A percentile compares a stretch with the other conserved stretches of the same genome.
phyloP scores from a whole-genome alignment of 306 rosid genomes.

The Acacia crassicarpa region DNA sequence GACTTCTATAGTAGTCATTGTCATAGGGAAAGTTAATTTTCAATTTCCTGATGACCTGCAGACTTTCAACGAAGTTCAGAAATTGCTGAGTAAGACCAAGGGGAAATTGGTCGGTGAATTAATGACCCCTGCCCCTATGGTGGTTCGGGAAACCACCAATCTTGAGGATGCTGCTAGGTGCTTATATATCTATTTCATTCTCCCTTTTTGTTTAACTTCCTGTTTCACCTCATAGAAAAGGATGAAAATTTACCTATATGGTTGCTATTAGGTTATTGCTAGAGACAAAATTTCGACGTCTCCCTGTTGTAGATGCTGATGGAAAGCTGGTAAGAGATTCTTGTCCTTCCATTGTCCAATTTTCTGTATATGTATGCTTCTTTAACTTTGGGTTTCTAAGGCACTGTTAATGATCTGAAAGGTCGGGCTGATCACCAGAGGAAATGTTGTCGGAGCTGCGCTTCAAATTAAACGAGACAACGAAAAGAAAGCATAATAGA shows the following conservation, averaged over 20 bases:
- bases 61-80: constrained; percentile 93
- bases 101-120: constrained; percentile 88
- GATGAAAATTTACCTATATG: not conserved
- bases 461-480: constrained; percentile 66
- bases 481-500: constrained; percentile 46
- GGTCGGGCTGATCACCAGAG: constrained; percentile 96
- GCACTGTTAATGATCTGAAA: constrained; percentile 27
- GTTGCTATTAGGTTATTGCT: constrained; percentile 52
- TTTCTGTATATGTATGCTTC: not conserved
- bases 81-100: constrained; percentile 76
- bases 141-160: constrained; percentile 84
- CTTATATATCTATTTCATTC: constrained; percentile 8
- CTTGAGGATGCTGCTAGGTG: constrained; percentile 98
- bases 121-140: constrained; percentile 89
- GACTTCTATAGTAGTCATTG: not conserved
- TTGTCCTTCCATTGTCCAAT: not conserved
- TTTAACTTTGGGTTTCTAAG: constrained; percentile 26
- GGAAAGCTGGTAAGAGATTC: constrained; percentile 77
- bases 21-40: not conserved
- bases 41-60: constrained; percentile 37
- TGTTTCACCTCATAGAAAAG: not conserved
- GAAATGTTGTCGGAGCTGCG: constrained; percentile 95
- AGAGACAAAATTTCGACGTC: constrained; percentile 88
- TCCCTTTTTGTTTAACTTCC: not conserved
- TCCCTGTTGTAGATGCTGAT: constrained; percentile 84